Evolutionary conservation across 2,329 filamentous ascomycete species (phyloP), one percentile per base, ranked within the genome.

Genomic region (Talaromyces sp.): DNA sequence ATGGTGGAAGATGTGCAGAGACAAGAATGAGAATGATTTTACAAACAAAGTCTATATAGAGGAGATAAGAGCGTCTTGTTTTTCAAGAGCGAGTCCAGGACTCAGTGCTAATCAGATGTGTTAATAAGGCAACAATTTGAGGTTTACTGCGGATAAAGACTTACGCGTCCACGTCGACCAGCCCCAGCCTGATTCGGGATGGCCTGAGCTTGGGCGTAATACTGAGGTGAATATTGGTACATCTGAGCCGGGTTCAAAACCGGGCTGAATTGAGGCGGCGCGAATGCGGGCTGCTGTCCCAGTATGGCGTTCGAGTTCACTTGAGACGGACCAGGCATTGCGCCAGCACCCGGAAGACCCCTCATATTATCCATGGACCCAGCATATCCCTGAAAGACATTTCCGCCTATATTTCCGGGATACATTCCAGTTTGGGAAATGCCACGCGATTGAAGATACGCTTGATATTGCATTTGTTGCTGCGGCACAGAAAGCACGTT

Each of bases 381-480:
- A n/a, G 77, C 70, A 67, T 81, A 83, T 56, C 78, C 78, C 48
- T 48, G 58, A 54, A 81, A 81, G 39, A 75, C 78, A 60, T 77
- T 74, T 31, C 76, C 73, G 11, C 81, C 77, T 72, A 85, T 77
- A 60, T 74, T 75, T 16, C 31, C 41, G 2, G 77, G 76, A 66
- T 84, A 84, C 63, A 82, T 79, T 47, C 78, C 80, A 57, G 71
- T 77, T 66, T 79, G 73, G 13, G 78, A 76, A 43, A 79, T 73
- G 5, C 79, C 78, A 24, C 79, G 78, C 9, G 75, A 71, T 69
- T 82, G 77, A 27, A 85, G 74, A 70, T 85, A 82, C 39, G 79
- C 79, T 71, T 87, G 86, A 69, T 87, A 88, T 70, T 87, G 86
- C 35, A 85, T 72, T 69, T 85, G 82, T 64, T 84, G 82, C 56